Evolutionary conservation across 2,329 filamentous ascomycete species (phyloP).

Genomic region (Massarina eburnea): DNA sequence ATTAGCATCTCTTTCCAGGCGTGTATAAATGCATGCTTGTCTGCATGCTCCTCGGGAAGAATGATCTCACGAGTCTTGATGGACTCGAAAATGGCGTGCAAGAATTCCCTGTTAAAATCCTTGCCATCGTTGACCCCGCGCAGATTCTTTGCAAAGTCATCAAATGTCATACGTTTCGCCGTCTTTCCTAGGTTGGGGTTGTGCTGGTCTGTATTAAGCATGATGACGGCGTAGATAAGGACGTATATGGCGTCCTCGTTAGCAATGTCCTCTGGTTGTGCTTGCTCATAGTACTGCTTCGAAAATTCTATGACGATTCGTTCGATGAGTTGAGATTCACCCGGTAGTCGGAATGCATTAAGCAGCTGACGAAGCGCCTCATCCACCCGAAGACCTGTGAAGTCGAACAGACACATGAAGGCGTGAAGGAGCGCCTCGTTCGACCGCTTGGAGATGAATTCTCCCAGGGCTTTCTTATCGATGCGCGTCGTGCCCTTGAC

Average conservation of each 20-base stretch:
- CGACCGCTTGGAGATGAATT: constrained; percentile 87
- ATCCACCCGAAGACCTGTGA: constrained; percentile 81
- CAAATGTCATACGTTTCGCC: constrained; percentile 78
- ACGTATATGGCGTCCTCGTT: constrained; percentile 89
- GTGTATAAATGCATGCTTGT: constrained; percentile 93
- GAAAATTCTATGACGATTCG: constrained; percentile 86
- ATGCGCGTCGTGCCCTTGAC: constrained; percentile 83
- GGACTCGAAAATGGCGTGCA: constrained; percentile 84
- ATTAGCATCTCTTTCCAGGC: constrained; percentile 93
- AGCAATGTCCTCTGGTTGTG: constrained; percentile 71
- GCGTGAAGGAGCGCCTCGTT: constrained; percentile 83
- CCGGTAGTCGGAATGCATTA: constrained; percentile 88
- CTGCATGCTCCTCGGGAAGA: constrained; percentile 93
- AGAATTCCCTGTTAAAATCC: constrained; percentile 81
- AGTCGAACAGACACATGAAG: constrained; percentile 87
- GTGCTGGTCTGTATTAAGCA: constrained; percentile 96
- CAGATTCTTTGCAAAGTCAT: constrained; percentile 85
- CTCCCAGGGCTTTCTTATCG: constrained; percentile 87
- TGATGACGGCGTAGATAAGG: constrained; percentile 92
- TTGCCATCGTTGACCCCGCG: constrained; percentile 83
- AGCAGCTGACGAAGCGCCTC: constrained; percentile 86
- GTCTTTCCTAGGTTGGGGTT: constrained; percentile 78
- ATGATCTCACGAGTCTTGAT: constrained; percentile 96
- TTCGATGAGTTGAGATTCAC: constrained; percentile 90
- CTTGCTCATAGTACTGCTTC: constrained; percentile 76